A percentile compares a stretch with the other conserved stretches of the same genome.
phyloP scores from a whole-genome alignment of 2,329 filamentous ascomycete species.

The Capronia coronata region DNA sequence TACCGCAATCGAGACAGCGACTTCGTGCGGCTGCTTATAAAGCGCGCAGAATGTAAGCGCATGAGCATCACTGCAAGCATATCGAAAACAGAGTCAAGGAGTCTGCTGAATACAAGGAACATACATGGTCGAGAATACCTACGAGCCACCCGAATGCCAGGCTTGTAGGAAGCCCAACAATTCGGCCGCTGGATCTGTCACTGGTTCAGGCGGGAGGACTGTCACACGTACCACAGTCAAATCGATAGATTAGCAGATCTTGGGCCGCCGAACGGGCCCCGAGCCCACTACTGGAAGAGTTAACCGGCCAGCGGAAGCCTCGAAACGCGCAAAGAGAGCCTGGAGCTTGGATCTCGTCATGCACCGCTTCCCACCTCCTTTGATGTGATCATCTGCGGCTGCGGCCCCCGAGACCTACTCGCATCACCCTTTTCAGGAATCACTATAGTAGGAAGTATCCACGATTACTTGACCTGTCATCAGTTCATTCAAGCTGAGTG shows the following conservation, averaged over 20 bases:
- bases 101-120: background rate
- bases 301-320: background rate
- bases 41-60: no score
- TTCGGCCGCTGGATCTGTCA: background rate
- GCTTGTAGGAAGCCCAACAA: background rate
- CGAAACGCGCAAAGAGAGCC: background rate
- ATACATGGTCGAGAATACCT: no score
- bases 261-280: background rate
- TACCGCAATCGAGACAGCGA: no score
- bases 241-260: background rate
- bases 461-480: slow-evolving; percentile 7
- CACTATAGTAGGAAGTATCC: no score
- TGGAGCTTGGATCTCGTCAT: slow-evolving; percentile 2
- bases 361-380: background rate
- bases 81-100: background rate
- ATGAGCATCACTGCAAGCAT: no score
- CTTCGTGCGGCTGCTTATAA: no score
- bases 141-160: no score
- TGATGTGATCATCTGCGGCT: slow-evolving; percentile 1
- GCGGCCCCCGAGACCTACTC: background rate
- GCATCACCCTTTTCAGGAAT: background rate
- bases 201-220: background rate
- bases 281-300: background rate
- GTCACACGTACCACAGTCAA: no score
- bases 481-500: background rate